Base-by-base conservation (phyloP, 1,284 basidiomycete species). In the Puccinia brachypodii region DNA sequence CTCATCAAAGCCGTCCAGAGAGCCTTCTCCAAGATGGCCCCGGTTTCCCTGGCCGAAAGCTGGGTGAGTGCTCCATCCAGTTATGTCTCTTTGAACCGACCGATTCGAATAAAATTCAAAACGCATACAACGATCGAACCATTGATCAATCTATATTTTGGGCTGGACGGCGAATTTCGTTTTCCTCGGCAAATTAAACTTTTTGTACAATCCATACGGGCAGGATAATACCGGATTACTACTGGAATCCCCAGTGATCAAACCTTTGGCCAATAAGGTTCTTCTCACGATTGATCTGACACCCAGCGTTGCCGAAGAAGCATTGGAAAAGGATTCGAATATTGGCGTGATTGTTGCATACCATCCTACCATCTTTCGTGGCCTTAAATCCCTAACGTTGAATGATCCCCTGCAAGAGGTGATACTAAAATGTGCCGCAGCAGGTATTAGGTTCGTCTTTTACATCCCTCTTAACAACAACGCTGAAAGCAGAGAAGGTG, bases 141-240 rank as follows among this genome's bases (percentile, higher is more conserved):
- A 42, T 47, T 44, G 16, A 38, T 42, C 44, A 47, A 47, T 47
- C 7, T 53, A 3, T 3, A 3, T 47, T 14, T 47, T 47, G 22
- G 3, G 25, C 1, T 19, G 16, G n/a, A n/a, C n/a, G n/a, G n/a
- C n/a, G n/a, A n/a, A n/a, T 42, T 16, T 25, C 16, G 38, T 31
- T 69, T 69, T 40, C 16, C 3, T 28, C 56, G 3, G 16, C 33
- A 68, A 22, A 40, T 25, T 9, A 11, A 22, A 28, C 33, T 2
- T 64, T 25, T n/a, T 9, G 16, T 31, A 53, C 44, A 47, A 50
- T 4, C 6, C 64, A 22, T 36, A 16, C 22, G 7, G 3, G 47
- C 3, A 80, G 78, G 78, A 80, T 31, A 80, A 80, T 42, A 80
- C 78, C 1, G 78, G 78, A 3, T 42, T 80, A 19, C 36, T 80